These are phyloP conservation scores for Yarrowia sp. DNA, from an alignment of 805 yeast species.

Conservation along the genomic window DNA sequence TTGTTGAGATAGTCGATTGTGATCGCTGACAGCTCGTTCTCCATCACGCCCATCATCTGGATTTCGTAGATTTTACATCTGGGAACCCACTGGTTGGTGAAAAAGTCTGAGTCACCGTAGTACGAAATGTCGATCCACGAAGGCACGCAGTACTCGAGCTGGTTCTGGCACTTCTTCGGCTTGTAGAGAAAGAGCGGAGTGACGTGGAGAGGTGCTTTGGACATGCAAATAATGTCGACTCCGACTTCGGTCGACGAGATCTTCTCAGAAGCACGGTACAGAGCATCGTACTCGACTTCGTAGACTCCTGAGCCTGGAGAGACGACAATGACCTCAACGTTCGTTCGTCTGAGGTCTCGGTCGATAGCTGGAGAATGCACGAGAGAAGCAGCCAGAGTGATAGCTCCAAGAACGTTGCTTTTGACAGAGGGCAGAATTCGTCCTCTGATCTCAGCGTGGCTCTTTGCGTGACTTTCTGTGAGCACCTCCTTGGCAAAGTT, in stretches of 20 bases:
- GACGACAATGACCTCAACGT: constrained; percentile 82
- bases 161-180: constrained; percentile 29
- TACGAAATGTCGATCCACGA: constrained; percentile 94
- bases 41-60: constrained; percentile 98
- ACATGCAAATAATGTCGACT: constrained; percentile 80
- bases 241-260: constrained; percentile 78
- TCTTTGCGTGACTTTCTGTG: constrained; percentile 42
- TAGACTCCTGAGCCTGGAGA: constrained; percentile 93
- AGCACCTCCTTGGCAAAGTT: constrained; percentile 74
- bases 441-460: constrained; percentile 51
- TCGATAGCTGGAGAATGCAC: constrained; percentile 75
- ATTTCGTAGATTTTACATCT: constrained; percentile 89
- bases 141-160: constrained; percentile 67
- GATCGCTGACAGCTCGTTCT: constrained; percentile 73
- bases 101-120: constrained; percentile 61
- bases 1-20: constrained; percentile 58
- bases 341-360: constrained; percentile 82
- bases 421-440: constrained; percentile 80
- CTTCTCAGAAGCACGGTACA: constrained; percentile 71
- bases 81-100: constrained; percentile 71
- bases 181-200: constrained; percentile 80
- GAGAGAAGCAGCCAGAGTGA: constrained; percentile 76
- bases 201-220: constrained; percentile 88
- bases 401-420: constrained; percentile 84
- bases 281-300: constrained; percentile 80